phyloP scores from a whole-genome alignment of 208 protist genomes.

The Vickermania ingenoplastis region DNA sequence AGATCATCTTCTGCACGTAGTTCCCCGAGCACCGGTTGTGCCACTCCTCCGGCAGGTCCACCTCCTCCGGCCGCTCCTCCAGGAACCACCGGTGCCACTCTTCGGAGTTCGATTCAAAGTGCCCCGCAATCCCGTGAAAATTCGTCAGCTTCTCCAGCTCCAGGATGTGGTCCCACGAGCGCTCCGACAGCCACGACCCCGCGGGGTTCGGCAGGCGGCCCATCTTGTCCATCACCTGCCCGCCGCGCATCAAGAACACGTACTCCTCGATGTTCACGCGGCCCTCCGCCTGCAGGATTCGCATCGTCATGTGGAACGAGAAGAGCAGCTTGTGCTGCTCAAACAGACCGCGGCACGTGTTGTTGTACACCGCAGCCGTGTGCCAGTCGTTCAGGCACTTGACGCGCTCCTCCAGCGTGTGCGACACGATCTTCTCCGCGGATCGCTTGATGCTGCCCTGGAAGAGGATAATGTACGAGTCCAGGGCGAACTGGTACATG shows the following conservation, averaged over 20 bases:
- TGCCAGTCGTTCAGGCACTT: conserved; percentile 95
- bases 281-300: conserved; percentile 89
- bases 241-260: conserved; percentile 96
- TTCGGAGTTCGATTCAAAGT: conserved; percentile 92
- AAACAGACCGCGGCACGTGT: conserved; percentile 97
- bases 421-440: conserved; percentile 78
- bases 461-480: conserved; percentile 97
- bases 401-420: conserved; percentile 89
- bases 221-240: conserved; percentile 92
- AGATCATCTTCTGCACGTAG: conserved; percentile 96
- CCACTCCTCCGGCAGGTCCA: conserved; percentile 94
- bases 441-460: conserved; percentile 93
- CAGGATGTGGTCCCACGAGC: conserved; percentile 95
- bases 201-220: conserved; percentile 92
- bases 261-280: conserved; percentile 95
- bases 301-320: conserved; percentile 97
- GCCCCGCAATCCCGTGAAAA: conserved; percentile 91
- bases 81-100: conserved; percentile 95
- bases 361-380: conserved; percentile 96
- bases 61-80: conserved; percentile 89
- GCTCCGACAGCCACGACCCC: conserved; percentile 91
- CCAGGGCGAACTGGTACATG: conserved; percentile 99
- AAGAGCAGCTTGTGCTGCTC: conserved; percentile 99
- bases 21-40: conserved; percentile 69
- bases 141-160: conserved; percentile 95